Evolutionary conservation across 2,329 filamentous ascomycete genomes (phyloP).

Genomic region (Knufia fluminis): DNA sequence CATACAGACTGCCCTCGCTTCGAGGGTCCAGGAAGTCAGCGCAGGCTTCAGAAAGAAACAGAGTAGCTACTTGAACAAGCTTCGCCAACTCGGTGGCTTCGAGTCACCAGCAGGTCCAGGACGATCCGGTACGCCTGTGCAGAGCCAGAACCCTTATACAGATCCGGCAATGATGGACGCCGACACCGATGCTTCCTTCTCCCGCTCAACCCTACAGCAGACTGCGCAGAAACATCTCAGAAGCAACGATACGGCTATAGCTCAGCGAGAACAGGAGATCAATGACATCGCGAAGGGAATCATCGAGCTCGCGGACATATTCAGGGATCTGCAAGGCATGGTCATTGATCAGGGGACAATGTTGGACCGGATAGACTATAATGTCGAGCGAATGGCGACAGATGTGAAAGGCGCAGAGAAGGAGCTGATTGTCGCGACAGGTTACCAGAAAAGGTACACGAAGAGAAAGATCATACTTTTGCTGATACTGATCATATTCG

Average conservation of each 20-base stretch:
- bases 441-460: constrained; percentile 77
- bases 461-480: constrained; percentile 90
- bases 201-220: constrained; percentile 77
- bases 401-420: constrained; percentile 90
- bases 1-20: constrained; percentile 82
- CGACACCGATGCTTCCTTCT: constrained; percentile 85
- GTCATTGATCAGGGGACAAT: constrained; percentile 86
- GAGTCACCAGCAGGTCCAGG: constrained; percentile 39
- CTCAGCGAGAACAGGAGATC: constrained; percentile 90
- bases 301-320: constrained; percentile 92
- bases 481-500: constrained; percentile 73
- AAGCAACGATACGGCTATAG: constrained; percentile 77
- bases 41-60: constrained; percentile 94
- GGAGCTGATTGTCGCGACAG: constrained; percentile 67
- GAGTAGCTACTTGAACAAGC: constrained; percentile 86
- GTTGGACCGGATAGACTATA: constrained; percentile 93
- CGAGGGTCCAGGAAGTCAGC: constrained; percentile 83
- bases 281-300: constrained; percentile 97
- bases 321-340: constrained; percentile 93
- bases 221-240: constrained; percentile 55
- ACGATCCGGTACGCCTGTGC: constrained; percentile 40
- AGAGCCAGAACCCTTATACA: constrained; percentile 60
- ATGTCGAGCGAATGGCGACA: constrained; percentile 88
- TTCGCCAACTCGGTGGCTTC: constrained; percentile 62
- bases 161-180: constrained; percentile 88